Evolutionary conservation across 805 yeast genomes (phyloP).

Genomic region (Wickerhamomyces hampshirensis): DNA sequence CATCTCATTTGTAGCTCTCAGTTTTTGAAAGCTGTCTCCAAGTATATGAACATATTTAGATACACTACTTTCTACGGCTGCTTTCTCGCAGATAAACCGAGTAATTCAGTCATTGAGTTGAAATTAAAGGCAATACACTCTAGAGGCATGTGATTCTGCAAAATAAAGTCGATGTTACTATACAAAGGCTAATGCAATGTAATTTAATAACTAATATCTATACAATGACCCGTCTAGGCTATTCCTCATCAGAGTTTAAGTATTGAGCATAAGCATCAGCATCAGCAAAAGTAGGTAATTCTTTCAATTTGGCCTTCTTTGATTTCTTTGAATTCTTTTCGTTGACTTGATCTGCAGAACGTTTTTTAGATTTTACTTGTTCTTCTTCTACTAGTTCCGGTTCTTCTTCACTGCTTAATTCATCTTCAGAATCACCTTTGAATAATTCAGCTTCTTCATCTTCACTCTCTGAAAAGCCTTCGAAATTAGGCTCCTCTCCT

Average conservation of each 20-base stretch:
- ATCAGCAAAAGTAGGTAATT: slow-evolving; percentile 80
- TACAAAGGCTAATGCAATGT: no score
- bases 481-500: slow-evolving; percentile 21
- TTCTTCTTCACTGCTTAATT: slow-evolving; percentile 34
- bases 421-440: slow-evolving; percentile 33
- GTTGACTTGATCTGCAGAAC: slow-evolving; percentile 22
- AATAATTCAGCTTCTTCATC: slow-evolving; percentile 33
- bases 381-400: slow-evolving; percentile 22
- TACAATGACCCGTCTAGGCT: slow-evolving; percentile 24
- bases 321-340: slow-evolving; percentile 22
- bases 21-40: no score
- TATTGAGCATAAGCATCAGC: slow-evolving; percentile 82
- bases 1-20: no score
- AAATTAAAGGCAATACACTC: no score
- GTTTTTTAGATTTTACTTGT: slow-evolving; percentile 25
- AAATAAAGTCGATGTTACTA: no score
- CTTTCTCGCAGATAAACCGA: no score
- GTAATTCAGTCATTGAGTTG: no score
- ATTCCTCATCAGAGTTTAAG: slow-evolving; percentile 57
- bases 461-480: slow-evolving; percentile 32
- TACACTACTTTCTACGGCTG: no score
- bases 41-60: no score
- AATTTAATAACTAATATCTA: no score
- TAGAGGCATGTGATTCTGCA: no score
- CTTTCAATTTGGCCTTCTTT: slow-evolving; percentile 55